Evolutionary conservation across 2,329 filamentous ascomycete genomes (phyloP).

Genomic region (Penicillium sp.): DNA sequence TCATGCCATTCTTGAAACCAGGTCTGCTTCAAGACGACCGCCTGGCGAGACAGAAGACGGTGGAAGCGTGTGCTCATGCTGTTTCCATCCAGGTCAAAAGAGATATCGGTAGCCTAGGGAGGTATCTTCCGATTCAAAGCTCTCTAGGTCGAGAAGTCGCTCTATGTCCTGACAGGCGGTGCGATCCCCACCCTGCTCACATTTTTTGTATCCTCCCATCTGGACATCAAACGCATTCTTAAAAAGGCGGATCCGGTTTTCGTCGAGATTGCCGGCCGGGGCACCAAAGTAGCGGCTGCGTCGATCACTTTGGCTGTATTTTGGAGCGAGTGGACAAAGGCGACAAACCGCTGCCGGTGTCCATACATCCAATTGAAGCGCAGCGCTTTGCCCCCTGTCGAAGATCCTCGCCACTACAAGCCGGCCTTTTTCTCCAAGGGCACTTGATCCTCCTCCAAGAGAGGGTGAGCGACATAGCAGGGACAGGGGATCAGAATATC

Average conservation of each 20-base stretch:
- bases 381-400: background rate
- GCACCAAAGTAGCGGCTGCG: background rate
- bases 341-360: slow-evolving; percentile 2
- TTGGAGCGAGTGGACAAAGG: slow-evolving; percentile 1
- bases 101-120: slow-evolving; percentile 1
- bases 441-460: background rate
- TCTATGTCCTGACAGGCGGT: slow-evolving; percentile 1
- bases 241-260: slow-evolving; percentile 1
- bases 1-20: slow-evolving; percentile 28
- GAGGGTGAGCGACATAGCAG: slow-evolving; percentile 1
- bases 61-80: slow-evolving; percentile 25
- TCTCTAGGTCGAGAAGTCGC: background rate
- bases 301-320: slow-evolving; percentile 2
- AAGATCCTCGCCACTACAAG: slow-evolving; percentile 3
- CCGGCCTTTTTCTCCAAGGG: slow-evolving; percentile 2
- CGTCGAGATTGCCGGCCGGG: background rate
- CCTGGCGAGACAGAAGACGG: slow-evolving; percentile 19
- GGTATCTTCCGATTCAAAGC: slow-evolving; percentile 3
- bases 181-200: slow-evolving; percentile 1
- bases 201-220: slow-evolving; percentile 1
- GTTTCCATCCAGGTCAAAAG: slow-evolving; percentile 26
- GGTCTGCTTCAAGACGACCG: slow-evolving; percentile 22
- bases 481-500: slow-evolving; percentile 5
- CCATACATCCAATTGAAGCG: slow-evolving; percentile 2
- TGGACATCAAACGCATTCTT: slow-evolving; percentile 4